Base-by-base conservation (phyloP, 1,139 yeast species). In the Kazachstania sp. region DNA sequence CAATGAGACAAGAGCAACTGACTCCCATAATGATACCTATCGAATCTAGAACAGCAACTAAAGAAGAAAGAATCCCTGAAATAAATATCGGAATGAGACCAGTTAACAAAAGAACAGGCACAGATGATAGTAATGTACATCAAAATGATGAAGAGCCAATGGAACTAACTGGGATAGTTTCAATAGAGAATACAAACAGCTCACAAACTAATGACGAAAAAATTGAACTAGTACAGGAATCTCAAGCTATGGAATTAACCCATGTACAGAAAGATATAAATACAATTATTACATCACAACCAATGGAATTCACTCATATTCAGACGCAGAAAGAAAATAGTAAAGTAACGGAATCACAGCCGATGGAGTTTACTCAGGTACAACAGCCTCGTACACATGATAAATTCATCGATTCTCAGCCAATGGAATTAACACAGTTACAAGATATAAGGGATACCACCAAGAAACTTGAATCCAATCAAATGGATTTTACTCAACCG, bases 341-440 rank as follows among this genome's bases (percentile, higher is more conserved):
- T n/a, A n/a, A n/a, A n/a, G n/a, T n/a, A n/a, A n/a, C n/a, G n/a
- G n/a, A n/a, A n/a, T n/a, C n/a, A n/a, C n/a, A n/a, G n/a, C n/a
- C n/a, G n/a, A n/a, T n/a, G n/a, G 51, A 50, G 2, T 36, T 46
- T 8, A 51, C 51, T 2, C 47, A 39, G 15, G 30, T 46, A 9
- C 43, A 41, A 7, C n/a, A 19, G 19, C 16, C 6, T 26, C 9
- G 15, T 26, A 32, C 7, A 15, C n/a, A 32, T 11, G 35, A 34
- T 12, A 16, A 23, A 4, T 9, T 16, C 3, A 8, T 3, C 19
- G 30, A 49, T 54, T 38, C 38, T 45, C 44, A 60, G 60, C 49
- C 58, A 3, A 58, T 60, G 61, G 63, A 60, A 18, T 54, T 59
- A 26, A 61, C 65, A 4, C 46, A 48, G 37, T 15, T 45, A 18